phyloP scores from a whole-genome alignment of 345 rosid genomes.

The Passiflora organensis region DNA sequence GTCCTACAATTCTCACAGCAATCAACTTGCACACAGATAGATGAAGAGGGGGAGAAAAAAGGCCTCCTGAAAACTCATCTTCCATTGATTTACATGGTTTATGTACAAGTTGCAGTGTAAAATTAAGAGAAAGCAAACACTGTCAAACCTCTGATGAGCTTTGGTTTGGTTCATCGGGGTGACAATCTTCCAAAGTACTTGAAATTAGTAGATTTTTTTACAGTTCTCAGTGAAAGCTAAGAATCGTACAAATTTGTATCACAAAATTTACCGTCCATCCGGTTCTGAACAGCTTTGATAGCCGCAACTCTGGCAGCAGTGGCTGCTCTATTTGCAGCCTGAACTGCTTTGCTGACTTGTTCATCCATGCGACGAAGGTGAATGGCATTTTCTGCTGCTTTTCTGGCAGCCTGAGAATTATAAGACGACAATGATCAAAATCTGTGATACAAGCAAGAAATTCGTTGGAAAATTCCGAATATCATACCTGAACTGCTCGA shows the following conservation, averaged over 20 bases:
- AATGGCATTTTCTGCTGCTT: conserved; percentile 64
- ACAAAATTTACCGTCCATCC: conserved; percentile 86
- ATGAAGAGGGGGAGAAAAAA: not conserved
- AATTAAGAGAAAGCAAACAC: conserved; percentile 20
- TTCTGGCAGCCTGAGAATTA: conserved; percentile 62
- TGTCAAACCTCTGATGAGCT: conserved; percentile 44
- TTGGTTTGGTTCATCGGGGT: conserved; percentile 40
- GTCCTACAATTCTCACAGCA: too few relatives aligned
- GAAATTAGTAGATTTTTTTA: conserved; percentile 30
- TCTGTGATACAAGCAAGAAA: not conserved
- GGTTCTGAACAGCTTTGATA: conserved; percentile 88
- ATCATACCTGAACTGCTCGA: conserved; percentile 59
- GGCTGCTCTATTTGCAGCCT: conserved; percentile 79
- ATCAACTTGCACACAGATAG: not conserved
- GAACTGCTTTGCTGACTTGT: conserved; percentile 61
- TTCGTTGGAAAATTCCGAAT: conserved; percentile 6
- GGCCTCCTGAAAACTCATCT: conserved; percentile 19
- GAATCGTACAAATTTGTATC: conserved; percentile 34
- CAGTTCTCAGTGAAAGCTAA: conserved; percentile 24
- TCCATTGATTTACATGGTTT: conserved; percentile 39
- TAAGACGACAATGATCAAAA: not conserved
- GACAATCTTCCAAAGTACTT: conserved; percentile 19
- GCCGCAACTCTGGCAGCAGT: conserved; percentile 98
- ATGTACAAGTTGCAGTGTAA: conserved; percentile 45
- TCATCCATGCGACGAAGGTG: conserved; percentile 60